These are phyloP conservation scores for Coleophoma cylindrospora DNA, from an alignment of 2,329 filamentous ascomycete species.

Conservation along the genomic window DNA sequence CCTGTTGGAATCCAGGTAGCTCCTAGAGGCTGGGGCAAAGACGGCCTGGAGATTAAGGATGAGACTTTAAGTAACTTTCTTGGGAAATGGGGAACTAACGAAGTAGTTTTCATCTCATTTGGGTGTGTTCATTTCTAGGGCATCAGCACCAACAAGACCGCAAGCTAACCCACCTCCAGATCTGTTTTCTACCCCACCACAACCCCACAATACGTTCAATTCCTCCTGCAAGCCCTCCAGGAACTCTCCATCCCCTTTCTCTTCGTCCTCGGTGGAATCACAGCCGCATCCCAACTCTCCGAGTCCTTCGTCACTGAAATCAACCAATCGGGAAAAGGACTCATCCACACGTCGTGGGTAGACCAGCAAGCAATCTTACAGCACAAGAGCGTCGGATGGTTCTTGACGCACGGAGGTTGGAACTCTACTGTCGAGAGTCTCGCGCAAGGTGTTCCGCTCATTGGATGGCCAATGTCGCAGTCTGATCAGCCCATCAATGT, in stretches of 20 bases:
- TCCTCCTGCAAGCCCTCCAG: not conserved
- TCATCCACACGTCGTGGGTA: constrained; percentile 3
- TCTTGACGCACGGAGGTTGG: constrained; percentile 5
- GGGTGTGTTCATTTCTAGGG: not conserved
- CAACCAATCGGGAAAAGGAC: constrained; percentile 1
- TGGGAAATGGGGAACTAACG: not conserved
- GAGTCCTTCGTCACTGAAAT: not conserved
- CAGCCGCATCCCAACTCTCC: not conserved
- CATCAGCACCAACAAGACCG: not conserved
- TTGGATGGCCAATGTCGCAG: constrained; percentile 1
- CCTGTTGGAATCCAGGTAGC: constrained; percentile 2
- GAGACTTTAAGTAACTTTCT: constrained; percentile 1
- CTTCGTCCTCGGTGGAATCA: constrained; percentile 4
- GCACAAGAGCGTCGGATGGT: constrained; percentile 2
- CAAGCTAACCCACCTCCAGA: not conserved
- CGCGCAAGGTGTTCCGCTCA: constrained; percentile 1
- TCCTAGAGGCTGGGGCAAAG: not conserved
- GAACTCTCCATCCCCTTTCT: not conserved
- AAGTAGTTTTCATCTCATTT: constrained; percentile 3
- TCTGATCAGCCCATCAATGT: constrained; percentile 3
- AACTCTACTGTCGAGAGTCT: constrained; percentile 2
- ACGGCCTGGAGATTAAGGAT: not conserved
- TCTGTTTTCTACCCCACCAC: constrained; percentile 4
- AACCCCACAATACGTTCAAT: not conserved
- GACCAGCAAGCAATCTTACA: constrained; percentile 5